Evolutionary conservation across 2,329 filamentous ascomycete genomes (phyloP), one percentile per base, ranked within the genome.

Genomic region (Xylaria sp.): DNA sequence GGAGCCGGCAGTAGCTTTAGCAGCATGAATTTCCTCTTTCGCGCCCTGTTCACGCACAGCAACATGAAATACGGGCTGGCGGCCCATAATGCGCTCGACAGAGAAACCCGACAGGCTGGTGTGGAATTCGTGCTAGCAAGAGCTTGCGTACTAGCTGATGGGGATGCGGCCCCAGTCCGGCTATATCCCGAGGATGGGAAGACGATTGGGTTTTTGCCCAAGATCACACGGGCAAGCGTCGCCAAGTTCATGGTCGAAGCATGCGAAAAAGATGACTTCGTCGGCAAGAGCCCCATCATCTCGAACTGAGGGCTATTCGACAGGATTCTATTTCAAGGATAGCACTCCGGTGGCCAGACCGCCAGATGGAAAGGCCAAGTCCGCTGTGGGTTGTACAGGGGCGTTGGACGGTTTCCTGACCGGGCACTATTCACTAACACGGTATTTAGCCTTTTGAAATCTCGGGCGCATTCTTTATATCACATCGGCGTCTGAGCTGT

Each of bases 11-110:
- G 79, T 36, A 87, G 85, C 4, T 84, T 79, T 75, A 31, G 66
- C 0, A 81, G 82, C 59, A 73, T 86, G 66, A 76, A 81, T 52
- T 81, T 78, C 41, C 75, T 82, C 0, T 73, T 87, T 71, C 79
- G 81, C 18, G 64, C 81, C 41, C 68, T 87, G n/a, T 83, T 89
- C 72, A 79, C 75, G 39, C 76, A 83, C 51, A 82, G 80, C 43
- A 83, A 83, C 67, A 86, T 87, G 82, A 77, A 72, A 23, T 77
- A 82, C 36, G 83, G 82, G 56, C 81, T 83, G 33, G 76, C 81
- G 0, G 86, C 88, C 64, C 86, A 88, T 67, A 79, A 83, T 58
- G 75, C 78, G 39, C 80, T 86, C 43, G 85, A 86, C 46, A 64
- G 71, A 13, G 78, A 84, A 71, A 77, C 85, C 0, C 80, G 80